Percentiles rank a stretch among this genome's conserved stretches.
Conservation (phyloP, 2,329 filamentous ascomycete species). For the Cordyceps cicadae region DNA sequence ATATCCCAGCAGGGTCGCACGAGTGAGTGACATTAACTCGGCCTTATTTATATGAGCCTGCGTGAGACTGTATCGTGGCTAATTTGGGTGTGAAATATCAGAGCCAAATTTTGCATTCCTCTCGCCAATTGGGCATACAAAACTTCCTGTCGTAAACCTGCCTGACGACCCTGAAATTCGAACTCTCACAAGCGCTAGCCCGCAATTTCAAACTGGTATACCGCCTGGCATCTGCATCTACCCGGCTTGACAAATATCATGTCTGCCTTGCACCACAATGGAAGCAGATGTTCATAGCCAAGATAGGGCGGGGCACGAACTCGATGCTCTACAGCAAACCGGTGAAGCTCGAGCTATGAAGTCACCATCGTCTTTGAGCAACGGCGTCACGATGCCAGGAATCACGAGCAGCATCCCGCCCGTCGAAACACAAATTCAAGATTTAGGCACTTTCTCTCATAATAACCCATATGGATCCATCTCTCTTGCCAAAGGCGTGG, state of each 20-base stretch:
- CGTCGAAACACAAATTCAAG: background rate
- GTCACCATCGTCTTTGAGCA: slow-evolving; percentile 2
- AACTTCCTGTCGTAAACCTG: background rate
- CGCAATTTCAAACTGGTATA: background rate
- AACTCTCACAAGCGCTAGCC: slow-evolving; percentile 5
- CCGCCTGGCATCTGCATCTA: background rate
- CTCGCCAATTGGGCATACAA: background rate
- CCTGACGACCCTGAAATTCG: slow-evolving; percentile 1
- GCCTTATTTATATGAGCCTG: slow-evolving; percentile 6
- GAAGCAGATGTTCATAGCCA: slow-evolving; percentile 9
- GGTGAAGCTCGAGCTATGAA: background rate
- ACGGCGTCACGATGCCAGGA: background rate
- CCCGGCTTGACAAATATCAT: slow-evolving; percentile 1
- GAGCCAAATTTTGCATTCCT: background rate
- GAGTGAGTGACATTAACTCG: slow-evolving; percentile 10
- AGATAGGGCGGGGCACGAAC: background rate
- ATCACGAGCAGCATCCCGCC: background rate
- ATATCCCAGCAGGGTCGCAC: slow-evolving; percentile 4
- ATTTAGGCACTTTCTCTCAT: background rate
- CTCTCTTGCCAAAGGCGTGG: background rate
- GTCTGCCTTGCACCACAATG: slow-evolving; percentile 3
- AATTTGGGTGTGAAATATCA: background rate
- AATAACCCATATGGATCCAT: background rate
- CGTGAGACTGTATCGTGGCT: slow-evolving; percentile 4
- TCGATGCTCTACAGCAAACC: background rate